These are phyloP conservation scores for Blepharisma stoltei DNA, from an alignment of 73 alveolate genomes.

Conservation along the genomic window DNA sequence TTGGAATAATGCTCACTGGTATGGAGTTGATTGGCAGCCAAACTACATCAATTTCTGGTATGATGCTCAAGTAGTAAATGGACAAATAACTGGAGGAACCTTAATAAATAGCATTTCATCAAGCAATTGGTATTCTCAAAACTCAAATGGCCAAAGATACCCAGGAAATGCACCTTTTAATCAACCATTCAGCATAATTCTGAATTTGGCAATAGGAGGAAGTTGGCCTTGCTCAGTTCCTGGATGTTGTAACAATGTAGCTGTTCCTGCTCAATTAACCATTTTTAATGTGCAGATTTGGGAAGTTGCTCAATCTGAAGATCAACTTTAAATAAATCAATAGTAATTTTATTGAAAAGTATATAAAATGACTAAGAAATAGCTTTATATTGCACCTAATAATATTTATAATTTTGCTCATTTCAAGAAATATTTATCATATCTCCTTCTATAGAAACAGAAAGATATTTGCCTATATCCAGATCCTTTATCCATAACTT, in stretches of 20 bases:
- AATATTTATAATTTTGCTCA: too few relatives aligned
- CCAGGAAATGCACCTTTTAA: conserved; percentile 3
- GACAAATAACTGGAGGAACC: conserved; percentile 21
- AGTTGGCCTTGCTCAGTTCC: conserved; percentile 23
- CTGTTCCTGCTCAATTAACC: conserved; percentile 17
- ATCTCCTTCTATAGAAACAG: too few relatives aligned
- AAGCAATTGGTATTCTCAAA: conserved; percentile 7
- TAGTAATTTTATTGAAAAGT: too few relatives aligned
- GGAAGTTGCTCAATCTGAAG: background rate
- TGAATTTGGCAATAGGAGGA: conserved; percentile 19
- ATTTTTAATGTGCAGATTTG: conserved; percentile 27
- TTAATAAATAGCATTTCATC: background rate
- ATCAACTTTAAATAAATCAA: too few relatives aligned
- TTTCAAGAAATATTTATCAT: too few relatives aligned
- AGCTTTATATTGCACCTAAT: too few relatives aligned
- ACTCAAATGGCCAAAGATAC: background rate
- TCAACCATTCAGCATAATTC: background rate
- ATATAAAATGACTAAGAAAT: too few relatives aligned
- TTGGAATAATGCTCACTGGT: conserved; percentile 25
- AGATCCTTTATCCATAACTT: too few relatives aligned
- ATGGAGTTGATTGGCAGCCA: conserved; percentile 32
- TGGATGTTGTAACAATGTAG: background rate
- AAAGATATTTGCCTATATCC: too few relatives aligned
- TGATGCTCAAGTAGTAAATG: conserved; percentile 22
- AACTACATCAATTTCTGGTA: conserved; percentile 24